Percentiles rank a stretch among this genome's conserved stretches.
These are phyloP conservation scores for Prunus mira DNA, from an alignment of 306 rosid genomes.

Conservation along the genomic window DNA sequence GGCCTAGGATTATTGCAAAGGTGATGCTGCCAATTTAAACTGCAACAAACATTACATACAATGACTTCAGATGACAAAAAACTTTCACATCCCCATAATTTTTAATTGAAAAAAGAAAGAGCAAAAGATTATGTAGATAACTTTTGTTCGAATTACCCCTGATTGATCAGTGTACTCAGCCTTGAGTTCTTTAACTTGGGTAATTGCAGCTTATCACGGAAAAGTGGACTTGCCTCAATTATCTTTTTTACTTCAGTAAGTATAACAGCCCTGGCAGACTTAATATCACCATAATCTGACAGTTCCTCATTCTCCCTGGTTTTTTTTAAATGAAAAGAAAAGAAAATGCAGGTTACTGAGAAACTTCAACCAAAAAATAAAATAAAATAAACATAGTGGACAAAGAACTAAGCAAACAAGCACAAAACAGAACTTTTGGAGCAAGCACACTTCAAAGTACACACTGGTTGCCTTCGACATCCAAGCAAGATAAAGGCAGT, in stretches of 20 bases:
- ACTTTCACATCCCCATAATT: background rate
- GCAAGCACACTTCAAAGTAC: background rate
- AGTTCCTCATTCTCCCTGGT: slow-evolving; percentile 72
- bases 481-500: background rate
- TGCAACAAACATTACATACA: slow-evolving; percentile 16
- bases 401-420: background rate
- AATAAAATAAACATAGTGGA: background rate
- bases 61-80: background rate
- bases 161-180: slow-evolving; percentile 66
- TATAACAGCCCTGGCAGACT: slow-evolving; percentile 66
- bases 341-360: background rate
- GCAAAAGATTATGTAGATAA: background rate
- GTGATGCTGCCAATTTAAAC: slow-evolving; percentile 89
- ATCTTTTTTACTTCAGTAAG: slow-evolving; percentile 68
- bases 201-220: slow-evolving; percentile 71
- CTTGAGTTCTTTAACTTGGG: slow-evolving; percentile 69
- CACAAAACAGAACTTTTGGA: background rate
- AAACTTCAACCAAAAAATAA: background rate
- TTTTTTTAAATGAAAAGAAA: background rate
- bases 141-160: slow-evolving; percentile 43
- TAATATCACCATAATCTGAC: slow-evolving; percentile 72
- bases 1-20: slow-evolving; percentile 70
- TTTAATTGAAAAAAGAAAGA: background rate
- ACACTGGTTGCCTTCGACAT: background rate
- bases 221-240: slow-evolving; percentile 72